Base-by-base conservation (phyloP, 495 filamentous ascomycete genomes). In the Hyaloscypha finlandica region DNA sequence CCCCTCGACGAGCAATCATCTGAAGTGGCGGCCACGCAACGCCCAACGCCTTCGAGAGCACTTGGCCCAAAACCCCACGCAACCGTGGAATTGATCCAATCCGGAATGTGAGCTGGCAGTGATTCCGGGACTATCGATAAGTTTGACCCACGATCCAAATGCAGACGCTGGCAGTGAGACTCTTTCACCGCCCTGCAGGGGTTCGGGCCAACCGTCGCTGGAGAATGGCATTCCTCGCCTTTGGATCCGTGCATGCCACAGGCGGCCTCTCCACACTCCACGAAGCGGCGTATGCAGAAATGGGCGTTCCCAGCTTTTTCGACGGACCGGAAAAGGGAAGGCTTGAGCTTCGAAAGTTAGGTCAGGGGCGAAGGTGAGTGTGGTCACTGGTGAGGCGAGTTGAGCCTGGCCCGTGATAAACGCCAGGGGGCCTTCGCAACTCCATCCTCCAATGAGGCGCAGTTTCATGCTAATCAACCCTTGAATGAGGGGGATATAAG, bases 381-480 rank as follows among this genome's bases (percentile, higher is more conserved):
- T 25, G 25, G n/a, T n/a, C n/a, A n/a, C n/a, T 37, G 35, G 35
- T 6, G 51, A n/a, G 51, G 22, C 51, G 6, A 29, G 19, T 16
- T 32, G 20, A 56, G 20, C 53, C 8, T 29, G 20, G 53, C 42
- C 42, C 42, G 16, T 19, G 14, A 37, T 37, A 3, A 59, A 59
- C 56, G 56, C 56, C 32, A 59, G 32, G 56, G 56, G 56, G 6
- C 25, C 30, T 20, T 20, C 30, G 8, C 8, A 8, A 9, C 32
- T n/a, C 30, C n/a, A 8, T 59, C 56, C 4, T 16, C 56, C 56
- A 59, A 59, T 59, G 56, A 59, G 56, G 56, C 56, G 56, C 56
- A 59, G 56, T 59, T 59, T 59, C 56, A 59, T 59, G 56, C 56
- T 16, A 29, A 29, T 2, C 22, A 5, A 33, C 22, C 19, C 8